Evolutionary conservation across 2,329 filamentous ascomycete species (phyloP), one percentile per base, ranked within the genome.

Genomic region (Curvularia sp.): DNA sequence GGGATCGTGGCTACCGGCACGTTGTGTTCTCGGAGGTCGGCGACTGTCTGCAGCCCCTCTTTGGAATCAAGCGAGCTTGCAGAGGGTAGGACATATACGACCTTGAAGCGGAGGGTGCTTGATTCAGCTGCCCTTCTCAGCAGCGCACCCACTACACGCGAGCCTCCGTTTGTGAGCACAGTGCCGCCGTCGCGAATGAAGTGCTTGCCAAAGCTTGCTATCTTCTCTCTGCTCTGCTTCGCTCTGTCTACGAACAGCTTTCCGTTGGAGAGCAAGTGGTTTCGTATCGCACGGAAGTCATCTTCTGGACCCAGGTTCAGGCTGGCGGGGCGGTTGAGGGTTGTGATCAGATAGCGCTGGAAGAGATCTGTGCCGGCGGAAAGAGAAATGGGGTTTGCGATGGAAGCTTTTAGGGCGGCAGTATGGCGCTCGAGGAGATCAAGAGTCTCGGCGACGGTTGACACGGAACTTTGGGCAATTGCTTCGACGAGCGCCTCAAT

Each of bases 331-430:
- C 83, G 78, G 74, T 88, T 84, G 68, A 89, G 77, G 19, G 85
- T 92, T 55, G 88, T 87, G 71, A 97, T 89, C 68, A 99, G 87
- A 79, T 96, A 98, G 75, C 94, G 90, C 76, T 95, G 91, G 82
- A 99, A 98, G 58, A 98, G 87, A 77, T 97, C 93, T 59, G 93
- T 97, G 70, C 95, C 95, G 54, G 96, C 95, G 48, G 91, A 93
- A 15, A 98, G 87, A 4, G 93, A 94, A 55, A 98, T 91, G 13
- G 93, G 91, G 79, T 99, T 98, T 7, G 89, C 84, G 52, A 96
- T 89, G 19, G 88, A 87, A 57, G 84, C 83, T 77, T 93, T 94
- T 64, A 99, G 86, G 70, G 87, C 86, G 51, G 86, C 83, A 49
- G 92, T 94, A 74, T 95, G 89, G 46, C 84, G 86, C 72, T 89